These are phyloP conservation scores for Alternaria sp. DNA, from an alignment of 2,329 filamentous ascomycete species.

Conservation along the genomic window DNA sequence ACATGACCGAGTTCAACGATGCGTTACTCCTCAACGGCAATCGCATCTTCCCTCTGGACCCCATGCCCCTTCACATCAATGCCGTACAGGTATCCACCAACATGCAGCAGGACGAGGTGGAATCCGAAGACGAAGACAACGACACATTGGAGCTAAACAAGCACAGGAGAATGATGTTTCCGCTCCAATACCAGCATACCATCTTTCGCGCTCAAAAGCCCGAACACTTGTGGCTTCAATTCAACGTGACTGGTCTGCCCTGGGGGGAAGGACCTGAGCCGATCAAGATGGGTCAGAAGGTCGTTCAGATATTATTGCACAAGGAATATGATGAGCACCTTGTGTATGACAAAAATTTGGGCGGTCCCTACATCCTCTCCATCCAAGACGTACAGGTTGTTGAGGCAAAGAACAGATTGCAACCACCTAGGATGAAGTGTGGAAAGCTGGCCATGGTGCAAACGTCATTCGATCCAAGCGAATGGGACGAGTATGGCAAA, in stretches of 20 bases:
- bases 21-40: constrained; percentile 34
- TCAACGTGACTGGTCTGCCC: constrained; percentile 37
- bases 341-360: neutral
- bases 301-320: constrained; percentile 37
- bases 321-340: constrained; percentile 8
- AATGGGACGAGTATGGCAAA: constrained; percentile 44
- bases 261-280: constrained; percentile 8
- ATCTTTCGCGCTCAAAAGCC: constrained; percentile 25
- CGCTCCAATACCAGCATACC: constrained; percentile 39
- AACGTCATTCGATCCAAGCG: constrained; percentile 35
- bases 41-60: constrained; percentile 32
- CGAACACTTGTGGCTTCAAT: constrained; percentile 35
- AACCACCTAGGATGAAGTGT: constrained; percentile 41
- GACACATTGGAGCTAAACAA: constrained; percentile 17
- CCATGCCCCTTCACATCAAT: constrained; percentile 32
- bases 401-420: constrained; percentile 23
- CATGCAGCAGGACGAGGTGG: constrained; percentile 20
- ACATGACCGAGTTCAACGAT: constrained; percentile 18
- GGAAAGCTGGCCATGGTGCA: constrained; percentile 37
- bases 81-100: constrained; percentile 36
- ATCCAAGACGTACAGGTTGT: constrained; percentile 40
- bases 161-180: constrained; percentile 24
- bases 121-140: constrained; percentile 18
- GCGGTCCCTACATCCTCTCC: constrained; percentile 5
- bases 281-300: constrained; percentile 29